These are phyloP conservation scores for Carex scoparia DNA, from an alignment of 176 grass and related monocot species.

Conservation along the genomic window DNA sequence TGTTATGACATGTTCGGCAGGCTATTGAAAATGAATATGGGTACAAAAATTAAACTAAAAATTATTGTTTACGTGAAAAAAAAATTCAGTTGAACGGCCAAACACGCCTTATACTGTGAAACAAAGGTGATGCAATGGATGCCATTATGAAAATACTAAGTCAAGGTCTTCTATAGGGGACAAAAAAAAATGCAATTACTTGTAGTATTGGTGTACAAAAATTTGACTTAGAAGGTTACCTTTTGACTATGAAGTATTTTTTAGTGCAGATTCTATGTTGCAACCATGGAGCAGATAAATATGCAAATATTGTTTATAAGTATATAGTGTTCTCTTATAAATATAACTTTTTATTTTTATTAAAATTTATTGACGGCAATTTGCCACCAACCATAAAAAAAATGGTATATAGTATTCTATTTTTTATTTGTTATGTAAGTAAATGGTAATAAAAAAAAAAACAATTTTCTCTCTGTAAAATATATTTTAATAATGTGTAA, in stretches of 20 bases:
- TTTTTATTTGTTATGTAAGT: too few species aligned
- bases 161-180: conserved; percentile 1
- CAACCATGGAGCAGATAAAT: neutral
- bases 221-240: neutral
- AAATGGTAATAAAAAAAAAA: too few species aligned
- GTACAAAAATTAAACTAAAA: too few species aligned
- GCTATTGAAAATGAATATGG: too few species aligned
- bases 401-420: too few species aligned
- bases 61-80: too few species aligned
- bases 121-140: neutral
- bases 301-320: neutral
- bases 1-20: too few species aligned
- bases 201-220: neutral
- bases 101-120: neutral
- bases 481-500: too few species aligned
- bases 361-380: too few species aligned
- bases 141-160: neutral
- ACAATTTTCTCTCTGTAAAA: too few species aligned
- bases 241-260: neutral
- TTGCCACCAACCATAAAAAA: too few species aligned
- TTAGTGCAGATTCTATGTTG: neutral
- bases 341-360: too few species aligned
- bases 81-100: neutral
- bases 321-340: neutral
- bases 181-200: neutral